phyloP scores from a whole-genome alignment of 768 basidiomycete species.

The Russula ochroleuca region DNA sequence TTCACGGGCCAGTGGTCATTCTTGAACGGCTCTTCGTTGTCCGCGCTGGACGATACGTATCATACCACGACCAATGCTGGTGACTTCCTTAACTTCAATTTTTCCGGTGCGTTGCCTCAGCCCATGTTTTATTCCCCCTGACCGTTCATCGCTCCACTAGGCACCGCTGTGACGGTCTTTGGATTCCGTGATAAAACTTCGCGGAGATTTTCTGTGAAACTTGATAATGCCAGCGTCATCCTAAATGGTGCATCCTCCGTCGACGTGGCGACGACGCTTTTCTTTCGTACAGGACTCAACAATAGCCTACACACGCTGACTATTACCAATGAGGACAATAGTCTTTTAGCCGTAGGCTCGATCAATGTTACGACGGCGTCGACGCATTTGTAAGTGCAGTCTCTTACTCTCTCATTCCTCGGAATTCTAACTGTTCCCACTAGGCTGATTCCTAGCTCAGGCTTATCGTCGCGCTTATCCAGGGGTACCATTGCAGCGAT shows the following conservation, averaged over 20 bases:
- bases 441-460: constrained; percentile 9
- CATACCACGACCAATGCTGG: constrained; percentile 40
- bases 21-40: constrained; percentile 28
- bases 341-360: constrained; percentile 48
- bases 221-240: constrained; percentile 47
- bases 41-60: constrained; percentile 29
- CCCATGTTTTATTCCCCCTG: neutral
- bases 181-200: constrained; percentile 56
- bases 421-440: constrained; percentile 1
- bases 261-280: constrained; percentile 52
- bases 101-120: constrained; percentile 43
- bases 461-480: constrained; percentile 31
- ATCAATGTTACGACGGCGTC: constrained; percentile 45
- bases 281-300: constrained; percentile 59
- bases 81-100: constrained; percentile 42
- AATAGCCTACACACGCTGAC: constrained; percentile 48
- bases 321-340: constrained; percentile 46
- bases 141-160: constrained; percentile 36
- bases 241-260: constrained; percentile 54
- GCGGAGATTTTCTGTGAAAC: constrained; percentile 55
- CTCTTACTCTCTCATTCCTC: neutral
- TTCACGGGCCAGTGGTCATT: constrained; percentile 56
- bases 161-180: constrained; percentile 54
- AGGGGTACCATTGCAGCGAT: constrained; percentile 65
- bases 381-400: constrained; percentile 16